Percentiles rank a stretch among this genome's conserved stretches.
Conservation (phyloP, 345 rosid species). For the Eucalyptus urophylla region DNA sequence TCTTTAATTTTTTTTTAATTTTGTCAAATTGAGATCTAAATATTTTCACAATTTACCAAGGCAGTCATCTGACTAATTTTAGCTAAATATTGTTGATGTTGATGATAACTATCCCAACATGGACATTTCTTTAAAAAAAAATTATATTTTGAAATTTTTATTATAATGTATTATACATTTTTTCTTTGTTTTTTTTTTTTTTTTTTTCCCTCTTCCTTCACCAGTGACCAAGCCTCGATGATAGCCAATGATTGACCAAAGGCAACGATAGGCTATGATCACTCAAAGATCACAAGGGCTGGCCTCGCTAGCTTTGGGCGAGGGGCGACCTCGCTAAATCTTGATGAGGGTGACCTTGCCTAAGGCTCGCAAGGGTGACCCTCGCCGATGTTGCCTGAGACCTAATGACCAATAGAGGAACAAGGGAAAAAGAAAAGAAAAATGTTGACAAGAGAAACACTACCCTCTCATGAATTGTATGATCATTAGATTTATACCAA, state of each 20-base stretch:
- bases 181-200: no score
- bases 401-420: not conserved
- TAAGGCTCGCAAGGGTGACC: not conserved
- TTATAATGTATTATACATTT: no score
- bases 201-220: accelerated
- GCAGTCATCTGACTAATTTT: not conserved
- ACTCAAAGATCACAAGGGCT: accelerated
- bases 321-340: no score
- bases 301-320: not conserved
- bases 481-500: not conserved
- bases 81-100: accelerated
- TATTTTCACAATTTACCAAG: no score
- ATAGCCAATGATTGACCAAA: accelerated
- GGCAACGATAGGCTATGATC: not conserved
- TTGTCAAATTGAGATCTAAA: not conserved
- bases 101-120: accelerated
- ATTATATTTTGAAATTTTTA: no score
- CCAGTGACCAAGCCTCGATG: accelerated
- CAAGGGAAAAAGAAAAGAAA: not conserved
- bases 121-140: accelerated
- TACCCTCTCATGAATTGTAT: not conserved
- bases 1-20: no score
- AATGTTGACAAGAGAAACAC: not conserved
- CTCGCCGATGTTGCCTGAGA: accelerated
- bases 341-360: not conserved